These are phyloP conservation scores for Cryphonectria radicalis DNA, from an alignment of 2,329 filamentous ascomycete genomes.

Conservation along the genomic window DNA sequence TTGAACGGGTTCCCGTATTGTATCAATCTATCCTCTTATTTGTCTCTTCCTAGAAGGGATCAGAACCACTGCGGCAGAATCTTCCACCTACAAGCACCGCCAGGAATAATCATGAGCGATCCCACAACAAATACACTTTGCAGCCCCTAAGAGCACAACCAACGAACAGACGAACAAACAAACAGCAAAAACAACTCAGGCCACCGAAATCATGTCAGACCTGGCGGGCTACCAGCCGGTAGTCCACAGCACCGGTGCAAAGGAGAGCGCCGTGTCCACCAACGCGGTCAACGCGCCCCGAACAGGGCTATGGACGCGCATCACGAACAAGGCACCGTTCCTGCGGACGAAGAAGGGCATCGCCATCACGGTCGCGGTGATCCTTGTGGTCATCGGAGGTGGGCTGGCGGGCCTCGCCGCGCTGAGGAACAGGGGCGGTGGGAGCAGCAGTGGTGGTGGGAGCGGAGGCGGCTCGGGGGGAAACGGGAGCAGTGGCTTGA, in stretches of 20 bases:
- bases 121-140: neutral
- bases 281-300: neutral
- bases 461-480: constrained; percentile 10
- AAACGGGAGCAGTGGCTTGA: constrained; percentile 32
- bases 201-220: constrained; percentile 17
- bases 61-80: neutral
- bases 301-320: constrained; percentile 25
- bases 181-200: neutral
- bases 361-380: constrained; percentile 33
- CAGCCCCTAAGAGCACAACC: neutral
- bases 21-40: no score
- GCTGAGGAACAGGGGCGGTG: constrained; percentile 30
- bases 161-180: neutral
- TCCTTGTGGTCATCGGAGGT: constrained; percentile 42
- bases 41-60: neutral
- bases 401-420: constrained; percentile 42
- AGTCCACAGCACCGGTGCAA: neutral
- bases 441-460: constrained; percentile 3
- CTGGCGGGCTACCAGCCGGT: constrained; percentile 4
- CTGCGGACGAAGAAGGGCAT: constrained; percentile 39
- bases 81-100: neutral
- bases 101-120: neutral
- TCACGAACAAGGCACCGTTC: constrained; percentile 37
- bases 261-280: constrained; percentile 29
- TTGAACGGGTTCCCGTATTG: neutral